A percentile compares a stretch with the other conserved stretches of the same genome.
phyloP scores from a whole-genome alignment of 768 basidiomycete species.

The Infundibulicybe gibba region DNA sequence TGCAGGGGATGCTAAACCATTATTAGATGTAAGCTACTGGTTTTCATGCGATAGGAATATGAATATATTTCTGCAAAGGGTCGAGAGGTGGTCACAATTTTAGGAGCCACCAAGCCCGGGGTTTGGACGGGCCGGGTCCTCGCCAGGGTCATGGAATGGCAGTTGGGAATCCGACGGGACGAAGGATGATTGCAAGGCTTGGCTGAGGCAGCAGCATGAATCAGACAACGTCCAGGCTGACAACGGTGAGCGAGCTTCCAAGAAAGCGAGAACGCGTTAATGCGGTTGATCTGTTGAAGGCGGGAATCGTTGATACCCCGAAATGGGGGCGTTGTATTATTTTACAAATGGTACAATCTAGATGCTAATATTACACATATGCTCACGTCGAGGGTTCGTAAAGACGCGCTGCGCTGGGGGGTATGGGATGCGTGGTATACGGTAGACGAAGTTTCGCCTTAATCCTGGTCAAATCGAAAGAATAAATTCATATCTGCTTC shows the following conservation, averaged over 20 bases:
- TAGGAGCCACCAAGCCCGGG: slow-evolving; percentile 58
- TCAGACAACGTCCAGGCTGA: slow-evolving; percentile 38
- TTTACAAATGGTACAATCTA: neutral
- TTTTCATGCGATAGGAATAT: neutral
- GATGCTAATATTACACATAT: neutral
- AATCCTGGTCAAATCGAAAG: slow-evolving; percentile 11
- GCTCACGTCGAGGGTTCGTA: neutral
- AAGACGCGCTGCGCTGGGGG: neutral
- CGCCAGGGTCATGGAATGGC: slow-evolving; percentile 77
- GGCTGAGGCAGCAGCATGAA: slow-evolving; percentile 57
- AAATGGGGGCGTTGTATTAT: too few species aligned
- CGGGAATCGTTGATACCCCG: too few species aligned
- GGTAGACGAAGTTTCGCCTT: neutral
- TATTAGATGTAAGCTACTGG: slow-evolving; percentile 67
- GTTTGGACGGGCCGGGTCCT: slow-evolving; percentile 67
- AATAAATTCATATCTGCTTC: slow-evolving; percentile 9
- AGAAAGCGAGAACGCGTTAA: slow-evolving; percentile 35
- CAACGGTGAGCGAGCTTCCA: slow-evolving; percentile 28
- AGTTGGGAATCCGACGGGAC: slow-evolving; percentile 67
- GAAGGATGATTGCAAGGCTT: slow-evolving; percentile 63
- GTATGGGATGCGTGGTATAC: neutral
- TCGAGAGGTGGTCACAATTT: slow-evolving; percentile 49
- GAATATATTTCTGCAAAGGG: slow-evolving; percentile 47
- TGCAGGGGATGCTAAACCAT: slow-evolving; percentile 63
- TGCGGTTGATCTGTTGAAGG: neutral